Evolutionary conservation across 345 rosid genomes (phyloP).

Genomic region (Dimocarpus longan): DNA sequence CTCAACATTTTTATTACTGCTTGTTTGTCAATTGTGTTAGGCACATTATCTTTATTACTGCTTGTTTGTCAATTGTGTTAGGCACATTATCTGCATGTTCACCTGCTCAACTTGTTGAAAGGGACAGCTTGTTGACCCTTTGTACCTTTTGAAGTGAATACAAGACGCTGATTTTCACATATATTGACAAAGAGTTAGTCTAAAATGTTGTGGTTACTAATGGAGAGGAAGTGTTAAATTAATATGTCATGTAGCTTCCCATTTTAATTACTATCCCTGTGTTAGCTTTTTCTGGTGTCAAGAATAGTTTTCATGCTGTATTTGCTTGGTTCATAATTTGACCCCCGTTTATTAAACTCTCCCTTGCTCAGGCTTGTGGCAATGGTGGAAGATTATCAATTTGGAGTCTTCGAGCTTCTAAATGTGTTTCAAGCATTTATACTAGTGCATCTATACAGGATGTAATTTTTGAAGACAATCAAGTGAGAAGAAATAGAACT

Average conservation of each 20-base stretch:
- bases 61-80: too few species aligned
- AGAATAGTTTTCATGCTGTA: conserved; percentile 3
- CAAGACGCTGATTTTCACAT: not conserved
- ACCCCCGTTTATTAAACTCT: conserved; percentile 17
- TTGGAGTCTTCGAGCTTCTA: conserved; percentile 90
- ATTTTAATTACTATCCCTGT: not conserved
- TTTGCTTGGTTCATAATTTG: conserved; percentile 2
- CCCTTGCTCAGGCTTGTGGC: conserved; percentile 69
- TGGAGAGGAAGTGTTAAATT: conserved; percentile 3
- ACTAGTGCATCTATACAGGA: conserved; percentile 62
- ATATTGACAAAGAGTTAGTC: not conserved
- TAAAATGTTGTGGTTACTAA: not conserved
- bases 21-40: too few species aligned
- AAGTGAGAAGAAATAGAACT: conserved; percentile 32
- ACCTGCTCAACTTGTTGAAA: too few species aligned
- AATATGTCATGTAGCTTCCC: not conserved
- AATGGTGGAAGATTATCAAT: conserved; percentile 61
- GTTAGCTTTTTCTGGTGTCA: not conserved
- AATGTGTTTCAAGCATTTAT: conserved; percentile 64
- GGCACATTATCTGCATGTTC: too few species aligned
- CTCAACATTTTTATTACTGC: too few species aligned
- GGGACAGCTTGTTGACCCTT: too few species aligned
- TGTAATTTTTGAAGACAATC: conserved; percentile 71
- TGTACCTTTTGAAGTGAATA: not conserved
- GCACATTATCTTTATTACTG: too few species aligned